A percentile compares a stretch with the other conserved stretches of the same genome.
Conservation (phyloP, 2,329 filamentous ascomycete species). For the Pseudogymnoascus sp. region DNA sequence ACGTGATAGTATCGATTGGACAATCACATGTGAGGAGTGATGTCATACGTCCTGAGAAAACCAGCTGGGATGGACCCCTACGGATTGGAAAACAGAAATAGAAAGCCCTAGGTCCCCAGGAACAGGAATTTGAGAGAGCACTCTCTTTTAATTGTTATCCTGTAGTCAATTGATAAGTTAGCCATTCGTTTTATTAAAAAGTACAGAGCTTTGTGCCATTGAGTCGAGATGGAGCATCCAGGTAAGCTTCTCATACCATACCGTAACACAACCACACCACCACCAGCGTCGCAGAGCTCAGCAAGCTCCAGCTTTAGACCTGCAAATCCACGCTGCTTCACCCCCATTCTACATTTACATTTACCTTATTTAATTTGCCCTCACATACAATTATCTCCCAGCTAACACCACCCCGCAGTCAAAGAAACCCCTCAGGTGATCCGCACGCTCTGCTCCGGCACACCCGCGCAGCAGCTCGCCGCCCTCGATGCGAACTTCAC, state of each 20-base stretch:
- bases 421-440: slow-evolving; percentile 62
- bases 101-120: neutral
- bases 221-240: neutral
- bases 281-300: neutral
- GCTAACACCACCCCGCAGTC: slow-evolving; percentile 26
- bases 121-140: neutral
- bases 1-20: neutral
- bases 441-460: slow-evolving; percentile 58
- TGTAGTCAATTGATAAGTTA: neutral
- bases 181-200: neutral
- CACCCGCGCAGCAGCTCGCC: slow-evolving; percentile 55
- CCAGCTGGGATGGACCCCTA: neutral
- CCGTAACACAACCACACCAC: neutral
- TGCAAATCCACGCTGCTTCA: too few species aligned
- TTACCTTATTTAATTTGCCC: neutral
- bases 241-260: neutral
- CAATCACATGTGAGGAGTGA: slow-evolving; percentile 2
- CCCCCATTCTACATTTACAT: neutral
- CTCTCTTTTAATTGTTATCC: neutral
- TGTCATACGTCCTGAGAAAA: neutral
- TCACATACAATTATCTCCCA: too few species aligned
- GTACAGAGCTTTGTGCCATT: neutral
- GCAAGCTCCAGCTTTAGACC: neutral
- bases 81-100: neutral
- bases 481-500: slow-evolving; percentile 69